phyloP scores from a whole-genome alignment of 108 stramenopile genomes.

The Skeletonema potamos region DNA sequence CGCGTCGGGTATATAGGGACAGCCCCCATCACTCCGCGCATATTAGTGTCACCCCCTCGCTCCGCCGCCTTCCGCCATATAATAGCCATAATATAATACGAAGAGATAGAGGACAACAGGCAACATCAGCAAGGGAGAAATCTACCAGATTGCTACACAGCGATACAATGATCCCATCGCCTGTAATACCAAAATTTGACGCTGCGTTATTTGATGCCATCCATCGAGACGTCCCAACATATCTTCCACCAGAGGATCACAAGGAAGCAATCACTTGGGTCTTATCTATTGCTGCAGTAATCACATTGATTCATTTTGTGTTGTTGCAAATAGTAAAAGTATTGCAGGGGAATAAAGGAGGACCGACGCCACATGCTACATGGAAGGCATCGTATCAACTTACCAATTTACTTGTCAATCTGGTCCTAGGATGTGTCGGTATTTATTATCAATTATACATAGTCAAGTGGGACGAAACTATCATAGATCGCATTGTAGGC shows the following conservation, averaged over 20 bases:
- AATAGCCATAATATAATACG: too few species aligned
- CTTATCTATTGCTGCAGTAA: conserved; percentile 12
- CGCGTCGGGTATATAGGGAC: too few species aligned
- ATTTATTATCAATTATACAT: conserved; percentile 47
- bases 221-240: conserved; percentile 17
- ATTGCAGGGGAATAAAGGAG: background rate
- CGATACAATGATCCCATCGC: background rate
- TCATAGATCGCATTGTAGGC: conserved; percentile 38
- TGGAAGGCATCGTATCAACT: conserved; percentile 59
- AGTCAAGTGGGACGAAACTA: conserved; percentile 13
- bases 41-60: too few species aligned
- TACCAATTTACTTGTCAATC: conserved; percentile 61
- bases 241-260: conserved; percentile 22
- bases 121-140: too few species aligned
- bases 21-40: too few species aligned
- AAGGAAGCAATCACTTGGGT: conserved; percentile 20
- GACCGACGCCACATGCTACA: background rate
- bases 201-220: conserved; percentile 6
- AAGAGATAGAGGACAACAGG: too few species aligned
- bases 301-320: conserved; percentile 18
- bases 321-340: conserved; percentile 12
- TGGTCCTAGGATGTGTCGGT: conserved; percentile 51
- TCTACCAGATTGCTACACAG: too few species aligned
- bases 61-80: too few species aligned
- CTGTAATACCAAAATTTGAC: conserved; percentile 22